phyloP scores from a whole-genome alignment of 768 basidiomycete genomes.

The Pleurotus djamor region DNA sequence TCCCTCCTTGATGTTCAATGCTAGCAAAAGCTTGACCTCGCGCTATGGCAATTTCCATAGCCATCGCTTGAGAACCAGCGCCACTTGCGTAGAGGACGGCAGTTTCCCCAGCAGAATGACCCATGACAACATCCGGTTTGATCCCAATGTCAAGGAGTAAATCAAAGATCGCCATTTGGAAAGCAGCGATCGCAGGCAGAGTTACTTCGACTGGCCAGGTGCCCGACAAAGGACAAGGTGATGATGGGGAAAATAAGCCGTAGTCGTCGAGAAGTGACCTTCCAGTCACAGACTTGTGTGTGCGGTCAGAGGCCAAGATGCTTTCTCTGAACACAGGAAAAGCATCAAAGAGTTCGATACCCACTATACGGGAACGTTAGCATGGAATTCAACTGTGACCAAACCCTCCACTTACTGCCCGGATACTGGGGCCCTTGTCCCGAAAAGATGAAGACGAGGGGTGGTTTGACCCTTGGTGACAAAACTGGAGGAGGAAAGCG shows the following conservation, averaged over 20 bases:
- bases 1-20: constrained; percentile 28
- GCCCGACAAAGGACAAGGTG: constrained; percentile 13
- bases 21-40: constrained; percentile 33
- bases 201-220: constrained; percentile 33
- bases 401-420: constrained; percentile 24
- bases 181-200: constrained; percentile 37
- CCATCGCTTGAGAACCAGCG: constrained; percentile 34
- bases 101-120: constrained; percentile 48
- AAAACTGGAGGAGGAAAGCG: constrained; percentile 24
- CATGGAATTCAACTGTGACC: background rate
- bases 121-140: constrained; percentile 34
- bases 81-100: constrained; percentile 41
- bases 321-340: constrained; percentile 34
- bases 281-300: constrained; percentile 25
- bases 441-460: constrained; percentile 34
- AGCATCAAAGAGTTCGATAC: constrained; percentile 28
- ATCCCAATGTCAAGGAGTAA: constrained; percentile 31
- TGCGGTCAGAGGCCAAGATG: constrained; percentile 32
- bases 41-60: constrained; percentile 39
- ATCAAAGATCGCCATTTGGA: constrained; percentile 46
- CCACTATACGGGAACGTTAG: constrained; percentile 22
- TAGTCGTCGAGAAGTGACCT: constrained; percentile 29
- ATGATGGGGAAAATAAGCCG: constrained; percentile 29
- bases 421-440: constrained; percentile 39
- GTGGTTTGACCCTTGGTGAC: constrained; percentile 17